Evolutionary conservation across 371 early-diverging fungal species (phyloP).

Genomic region (Parasitella parasitica): DNA sequence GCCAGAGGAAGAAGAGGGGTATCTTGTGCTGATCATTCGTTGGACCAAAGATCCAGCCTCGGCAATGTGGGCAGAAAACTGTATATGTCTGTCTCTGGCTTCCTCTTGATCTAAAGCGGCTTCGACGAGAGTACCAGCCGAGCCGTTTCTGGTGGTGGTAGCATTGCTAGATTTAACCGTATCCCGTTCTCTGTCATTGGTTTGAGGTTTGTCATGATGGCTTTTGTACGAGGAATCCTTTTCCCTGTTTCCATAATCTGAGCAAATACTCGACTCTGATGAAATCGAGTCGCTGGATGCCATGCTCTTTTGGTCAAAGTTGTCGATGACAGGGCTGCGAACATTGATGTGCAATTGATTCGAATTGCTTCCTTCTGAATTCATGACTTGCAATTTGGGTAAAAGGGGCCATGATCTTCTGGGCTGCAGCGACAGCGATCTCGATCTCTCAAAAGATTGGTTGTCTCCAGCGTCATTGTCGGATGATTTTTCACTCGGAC

Average conservation of each 20-base stretch:
- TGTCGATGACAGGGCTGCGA: neutral
- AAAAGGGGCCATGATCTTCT: slow-evolving; percentile 17
- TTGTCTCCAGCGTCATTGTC: neutral
- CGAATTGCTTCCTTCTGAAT: neutral
- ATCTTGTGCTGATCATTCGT: slow-evolving; percentile 33
- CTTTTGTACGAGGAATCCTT: neutral
- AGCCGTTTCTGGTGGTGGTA: slow-evolving; percentile 5
- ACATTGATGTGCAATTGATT: neutral
- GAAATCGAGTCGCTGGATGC: neutral
- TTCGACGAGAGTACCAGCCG: slow-evolving; percentile 31
- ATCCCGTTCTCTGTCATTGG: neutral
- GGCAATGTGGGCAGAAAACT: slow-evolving; percentile 47
- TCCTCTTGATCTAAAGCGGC: slow-evolving; percentile 47
- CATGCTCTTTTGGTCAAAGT: neutral
- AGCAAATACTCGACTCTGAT: slow-evolving; percentile 2
- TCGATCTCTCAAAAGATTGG: neutral
- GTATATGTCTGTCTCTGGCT: slow-evolving; percentile 44
- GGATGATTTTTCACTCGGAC: neutral
- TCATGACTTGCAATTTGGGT: slow-evolving; percentile 4
- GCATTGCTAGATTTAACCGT: neutral
- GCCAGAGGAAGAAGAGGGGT: neutral
- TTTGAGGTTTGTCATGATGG: neutral
- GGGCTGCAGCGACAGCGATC: slow-evolving; percentile 11
- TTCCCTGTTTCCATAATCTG: neutral
- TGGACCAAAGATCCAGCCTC: slow-evolving; percentile 46